Percentiles rank a stretch among this genome's conserved stretches.
Evolutionary conservation across 2,329 filamentous ascomycete genomes (phyloP).

Genomic region (Scleromitrula shiraiana): DNA sequence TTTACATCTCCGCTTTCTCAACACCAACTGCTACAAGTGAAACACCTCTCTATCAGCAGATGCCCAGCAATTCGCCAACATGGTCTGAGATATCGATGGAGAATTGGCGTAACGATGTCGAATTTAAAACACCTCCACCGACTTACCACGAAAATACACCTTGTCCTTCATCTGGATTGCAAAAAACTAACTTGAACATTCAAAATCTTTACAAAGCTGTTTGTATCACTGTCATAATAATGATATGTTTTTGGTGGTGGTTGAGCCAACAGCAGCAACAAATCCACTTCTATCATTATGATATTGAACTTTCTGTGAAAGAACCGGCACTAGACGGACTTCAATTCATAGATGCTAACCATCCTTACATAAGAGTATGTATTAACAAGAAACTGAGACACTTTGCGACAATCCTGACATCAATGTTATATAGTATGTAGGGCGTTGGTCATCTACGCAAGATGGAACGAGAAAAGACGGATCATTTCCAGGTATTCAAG

Average conservation of each 20-base stretch:
- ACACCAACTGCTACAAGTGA: constrained; percentile 7
- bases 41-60: constrained; percentile 8
- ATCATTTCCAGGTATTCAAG: constrained; percentile 22
- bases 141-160: neutral
- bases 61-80: constrained; percentile 11
- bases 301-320: neutral
- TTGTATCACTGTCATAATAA: constrained; percentile 23
- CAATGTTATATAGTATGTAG: constrained; percentile 25
- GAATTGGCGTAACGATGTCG: constrained; percentile 10
- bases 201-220: constrained; percentile 2
- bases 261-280: constrained; percentile 2
- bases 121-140: constrained; percentile 6
- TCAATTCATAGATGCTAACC: constrained; percentile 18
- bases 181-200: neutral
- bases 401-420: too few species aligned
- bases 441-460: constrained; percentile 19
- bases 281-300: constrained; percentile 2
- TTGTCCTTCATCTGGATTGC: neutral
- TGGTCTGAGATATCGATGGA: constrained; percentile 19
- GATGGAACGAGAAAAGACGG: constrained; percentile 19
- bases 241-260: constrained; percentile 19
- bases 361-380: constrained; percentile 20
- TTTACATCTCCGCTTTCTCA: constrained; percentile 12
- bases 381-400: too few species aligned
- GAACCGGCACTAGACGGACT: constrained; percentile 12